These are phyloP conservation scores for Penicillium macrosclerotiorum DNA, from an alignment of 495 filamentous ascomycete species.

Conservation along the genomic window DNA sequence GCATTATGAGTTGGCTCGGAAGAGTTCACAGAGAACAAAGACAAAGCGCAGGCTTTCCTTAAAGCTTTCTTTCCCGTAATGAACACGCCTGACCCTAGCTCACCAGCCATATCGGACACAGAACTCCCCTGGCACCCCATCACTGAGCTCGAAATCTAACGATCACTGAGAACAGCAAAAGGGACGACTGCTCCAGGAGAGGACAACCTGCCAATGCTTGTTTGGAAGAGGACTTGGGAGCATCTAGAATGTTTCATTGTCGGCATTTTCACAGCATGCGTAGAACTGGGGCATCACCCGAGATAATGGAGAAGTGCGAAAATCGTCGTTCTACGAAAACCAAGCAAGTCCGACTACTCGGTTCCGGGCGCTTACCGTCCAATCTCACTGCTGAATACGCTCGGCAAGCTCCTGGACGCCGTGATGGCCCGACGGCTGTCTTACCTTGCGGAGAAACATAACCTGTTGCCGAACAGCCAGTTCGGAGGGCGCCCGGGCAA, in stretches of 20 bases:
- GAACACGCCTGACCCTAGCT: constrained; percentile 6
- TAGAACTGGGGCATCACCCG: constrained; percentile 21
- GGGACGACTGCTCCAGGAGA: constrained; percentile 21
- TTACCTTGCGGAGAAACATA: constrained; percentile 19
- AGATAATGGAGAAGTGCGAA: constrained; percentile 12
- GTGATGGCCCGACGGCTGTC: constrained; percentile 21
- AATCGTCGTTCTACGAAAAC: constrained; percentile 28
- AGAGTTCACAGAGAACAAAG: constrained; percentile 18
- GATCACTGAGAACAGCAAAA: constrained; percentile 21
- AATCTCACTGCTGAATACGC: constrained; percentile 28
- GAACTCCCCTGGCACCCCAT: constrained; percentile 23
- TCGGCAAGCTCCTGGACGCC: constrained; percentile 25
- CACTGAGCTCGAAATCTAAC: constrained; percentile 22
- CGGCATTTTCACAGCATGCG: constrained; percentile 15
- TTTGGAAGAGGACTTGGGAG: constrained; percentile 23
- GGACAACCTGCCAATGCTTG: constrained; percentile 20
- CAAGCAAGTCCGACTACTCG: constrained; percentile 23
- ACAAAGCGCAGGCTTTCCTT: constrained; percentile 23
- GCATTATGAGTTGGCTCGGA: constrained; percentile 4
- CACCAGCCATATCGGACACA: background rate
- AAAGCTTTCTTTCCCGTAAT: constrained; percentile 28
- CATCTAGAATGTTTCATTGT: constrained; percentile 14
- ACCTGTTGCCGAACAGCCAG: constrained; percentile 23
- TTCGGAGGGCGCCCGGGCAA: constrained; percentile 23
- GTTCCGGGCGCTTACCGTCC: constrained; percentile 18